Evolutionary conservation across 2,329 filamentous ascomycete species (phyloP).

Genomic region (Cladosporium halotolerans): DNA sequence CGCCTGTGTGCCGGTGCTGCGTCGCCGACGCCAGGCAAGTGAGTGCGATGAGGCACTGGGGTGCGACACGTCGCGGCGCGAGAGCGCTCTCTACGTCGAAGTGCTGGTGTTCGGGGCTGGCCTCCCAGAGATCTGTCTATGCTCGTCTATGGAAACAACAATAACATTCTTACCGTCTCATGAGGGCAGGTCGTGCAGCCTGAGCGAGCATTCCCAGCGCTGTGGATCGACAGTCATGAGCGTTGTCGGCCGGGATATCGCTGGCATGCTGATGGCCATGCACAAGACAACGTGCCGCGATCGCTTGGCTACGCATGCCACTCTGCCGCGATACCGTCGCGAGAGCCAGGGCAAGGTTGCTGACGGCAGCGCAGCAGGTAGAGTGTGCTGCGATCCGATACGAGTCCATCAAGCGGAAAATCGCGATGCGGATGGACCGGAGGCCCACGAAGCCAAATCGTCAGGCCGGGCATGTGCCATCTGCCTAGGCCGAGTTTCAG

Average conservation of each 20-base stretch:
- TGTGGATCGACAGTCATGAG: slow-evolving; percentile 1
- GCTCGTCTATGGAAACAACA: neutral
- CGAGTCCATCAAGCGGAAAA: neutral
- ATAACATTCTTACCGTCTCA: neutral
- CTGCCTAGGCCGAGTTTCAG: slow-evolving; percentile 10
- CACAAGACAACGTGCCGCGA: slow-evolving; percentile 9
- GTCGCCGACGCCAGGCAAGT: too few species aligned
- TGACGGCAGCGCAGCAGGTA: neutral
- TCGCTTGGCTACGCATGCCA: slow-evolving; percentile 6
- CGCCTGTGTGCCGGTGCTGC: too few species aligned
- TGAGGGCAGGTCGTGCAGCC: neutral
- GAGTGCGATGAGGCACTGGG: too few species aligned
- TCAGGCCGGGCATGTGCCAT: slow-evolving; percentile 9
- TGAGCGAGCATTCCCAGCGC: slow-evolving; percentile 1
- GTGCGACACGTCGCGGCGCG: too few species aligned
- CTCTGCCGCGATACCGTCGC: neutral
- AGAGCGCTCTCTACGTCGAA: too few species aligned
- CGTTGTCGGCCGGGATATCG: slow-evolving; percentile 9
- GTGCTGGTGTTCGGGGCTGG: too few species aligned
- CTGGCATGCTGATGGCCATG: slow-evolving; percentile 10
- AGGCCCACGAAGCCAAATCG: slow-evolving; percentile 10
- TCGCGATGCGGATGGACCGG: neutral
- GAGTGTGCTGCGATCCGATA: neutral
- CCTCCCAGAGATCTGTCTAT: neutral
- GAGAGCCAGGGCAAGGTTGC: neutral